Evolutionary conservation across 768 basidiomycete genomes (phyloP).

Genomic region (Russula griseocarnosa): DNA sequence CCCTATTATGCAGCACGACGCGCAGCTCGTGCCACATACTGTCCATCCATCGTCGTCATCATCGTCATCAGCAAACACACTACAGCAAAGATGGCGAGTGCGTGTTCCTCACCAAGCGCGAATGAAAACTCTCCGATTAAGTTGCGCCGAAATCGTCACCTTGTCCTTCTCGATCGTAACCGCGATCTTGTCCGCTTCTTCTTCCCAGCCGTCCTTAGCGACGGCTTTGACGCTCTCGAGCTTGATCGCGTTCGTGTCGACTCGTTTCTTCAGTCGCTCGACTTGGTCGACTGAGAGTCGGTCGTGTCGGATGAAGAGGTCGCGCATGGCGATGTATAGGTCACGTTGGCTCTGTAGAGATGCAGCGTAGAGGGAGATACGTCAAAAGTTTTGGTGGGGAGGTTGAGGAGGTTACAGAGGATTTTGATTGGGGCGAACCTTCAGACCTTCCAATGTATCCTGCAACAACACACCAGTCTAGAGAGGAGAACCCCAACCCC

Average conservation of each 20-base stretch:
- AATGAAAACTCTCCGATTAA: constrained; percentile 81
- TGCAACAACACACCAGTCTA: constrained; percentile 62
- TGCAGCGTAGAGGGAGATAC: too few relatives aligned
- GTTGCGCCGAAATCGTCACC: constrained; percentile 64
- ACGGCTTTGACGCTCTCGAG: constrained; percentile 67
- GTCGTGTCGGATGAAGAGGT: constrained; percentile 82
- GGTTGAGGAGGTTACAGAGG: constrained; percentile 10
- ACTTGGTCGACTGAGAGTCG: constrained; percentile 86
- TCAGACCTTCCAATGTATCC: constrained; percentile 70
- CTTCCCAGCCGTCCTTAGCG: constrained; percentile 80
- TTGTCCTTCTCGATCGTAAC: constrained; percentile 81
- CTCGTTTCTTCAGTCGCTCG: constrained; percentile 81
- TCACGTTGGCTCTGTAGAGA: constrained; percentile 67
- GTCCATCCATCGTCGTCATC: constrained; percentile 3
- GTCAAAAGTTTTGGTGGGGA: not conserved
- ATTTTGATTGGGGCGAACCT: constrained; percentile 43
- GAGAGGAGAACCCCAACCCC: too few relatives aligned
- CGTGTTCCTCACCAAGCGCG: constrained; percentile 63
- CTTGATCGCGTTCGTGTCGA: constrained; percentile 71
- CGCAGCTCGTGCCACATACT: constrained; percentile 97
- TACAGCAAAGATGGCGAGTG: too few relatives aligned
- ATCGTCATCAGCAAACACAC: not conserved
- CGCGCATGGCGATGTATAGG: constrained; percentile 81
- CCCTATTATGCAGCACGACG: constrained; percentile 85
- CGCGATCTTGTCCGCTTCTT: constrained; percentile 74